A percentile compares a stretch with the other conserved stretches of the same genome.
Evolutionary conservation across 805 yeast species (phyloP).

Genomic region (Tetrapisispora pingtungensis): DNA sequence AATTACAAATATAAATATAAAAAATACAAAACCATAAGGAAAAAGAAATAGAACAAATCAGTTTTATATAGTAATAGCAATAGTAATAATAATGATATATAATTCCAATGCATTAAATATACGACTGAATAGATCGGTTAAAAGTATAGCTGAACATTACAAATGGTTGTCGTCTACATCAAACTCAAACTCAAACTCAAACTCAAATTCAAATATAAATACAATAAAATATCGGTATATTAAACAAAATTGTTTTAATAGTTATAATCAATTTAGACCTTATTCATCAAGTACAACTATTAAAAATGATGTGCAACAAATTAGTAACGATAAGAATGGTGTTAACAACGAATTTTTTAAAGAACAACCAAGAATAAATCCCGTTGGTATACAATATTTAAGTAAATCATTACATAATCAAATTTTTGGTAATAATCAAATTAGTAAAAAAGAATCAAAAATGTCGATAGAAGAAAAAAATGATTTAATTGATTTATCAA

Average conservation of each 20-base stretch:
- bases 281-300: neutral
- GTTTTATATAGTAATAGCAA: too few relatives aligned
- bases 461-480: slow-evolving; percentile 20
- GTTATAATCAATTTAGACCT: neutral
- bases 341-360: slow-evolving; percentile 1
- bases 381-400: slow-evolving; percentile 73
- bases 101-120: neutral
- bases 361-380: slow-evolving; percentile 52
- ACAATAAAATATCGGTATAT: neutral
- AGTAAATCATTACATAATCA: slow-evolving; percentile 49
- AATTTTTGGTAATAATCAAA: slow-evolving; percentile 35
- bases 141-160: neutral
- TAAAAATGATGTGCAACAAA: too few relatives aligned
- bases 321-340: neutral
- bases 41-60: too few relatives aligned
- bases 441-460: slow-evolving; percentile 20
- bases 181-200: neutral
- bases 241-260: neutral
- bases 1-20: too few relatives aligned
- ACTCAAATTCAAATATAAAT: neutral
- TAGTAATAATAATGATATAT: neutral
- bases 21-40: too few relatives aligned
- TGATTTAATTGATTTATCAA: slow-evolving; percentile 42
- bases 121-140: slow-evolving; percentile 1
- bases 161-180: neutral